Conservation (phyloP, 2,329 filamentous ascomycete species). For the Beauveria pseudobassiana region DNA sequence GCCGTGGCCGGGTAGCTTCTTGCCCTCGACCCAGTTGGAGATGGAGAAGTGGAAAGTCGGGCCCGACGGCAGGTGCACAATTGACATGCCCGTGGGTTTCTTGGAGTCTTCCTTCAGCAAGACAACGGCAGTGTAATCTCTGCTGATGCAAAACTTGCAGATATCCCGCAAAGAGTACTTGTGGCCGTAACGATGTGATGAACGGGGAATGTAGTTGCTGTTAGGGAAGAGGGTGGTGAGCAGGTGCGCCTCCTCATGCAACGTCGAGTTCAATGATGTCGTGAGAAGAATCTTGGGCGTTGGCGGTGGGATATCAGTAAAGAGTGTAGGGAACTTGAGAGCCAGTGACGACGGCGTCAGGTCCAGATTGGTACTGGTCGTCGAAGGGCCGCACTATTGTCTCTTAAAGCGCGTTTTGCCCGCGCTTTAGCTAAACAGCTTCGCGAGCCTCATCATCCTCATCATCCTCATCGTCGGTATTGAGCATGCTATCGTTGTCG, state of each 20-base stretch:
- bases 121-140: conserved; percentile 75
- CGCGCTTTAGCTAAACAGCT: conserved; percentile 35
- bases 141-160: conserved; percentile 71
- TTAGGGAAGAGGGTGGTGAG: conserved; percentile 82
- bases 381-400: conserved; percentile 49
- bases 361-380: conserved; percentile 56
- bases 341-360: conserved; percentile 53
- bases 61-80: conserved; percentile 75
- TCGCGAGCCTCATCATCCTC: conserved; percentile 42
- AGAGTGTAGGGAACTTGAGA: conserved; percentile 55
- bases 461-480: conserved; percentile 49
- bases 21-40: conserved; percentile 83
- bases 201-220: conserved; percentile 77
- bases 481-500: conserved; percentile 74
- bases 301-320: conserved; percentile 50
- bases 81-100: conserved; percentile 69
- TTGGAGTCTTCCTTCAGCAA: conserved; percentile 88
- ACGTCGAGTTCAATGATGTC: conserved; percentile 78
- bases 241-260: conserved; percentile 75
- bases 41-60: conserved; percentile 92
- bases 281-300: conserved; percentile 85
- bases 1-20: conserved; percentile 78
- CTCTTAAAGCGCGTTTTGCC: conserved; percentile 36
- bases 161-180: conserved; percentile 94
- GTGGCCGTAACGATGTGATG: conserved; percentile 73